Percentiles rank a stretch among this genome's conserved stretches.
These are phyloP conservation scores for Senna siamea DNA, from an alignment of 306 rosid genomes.

Conservation along the genomic window DNA sequence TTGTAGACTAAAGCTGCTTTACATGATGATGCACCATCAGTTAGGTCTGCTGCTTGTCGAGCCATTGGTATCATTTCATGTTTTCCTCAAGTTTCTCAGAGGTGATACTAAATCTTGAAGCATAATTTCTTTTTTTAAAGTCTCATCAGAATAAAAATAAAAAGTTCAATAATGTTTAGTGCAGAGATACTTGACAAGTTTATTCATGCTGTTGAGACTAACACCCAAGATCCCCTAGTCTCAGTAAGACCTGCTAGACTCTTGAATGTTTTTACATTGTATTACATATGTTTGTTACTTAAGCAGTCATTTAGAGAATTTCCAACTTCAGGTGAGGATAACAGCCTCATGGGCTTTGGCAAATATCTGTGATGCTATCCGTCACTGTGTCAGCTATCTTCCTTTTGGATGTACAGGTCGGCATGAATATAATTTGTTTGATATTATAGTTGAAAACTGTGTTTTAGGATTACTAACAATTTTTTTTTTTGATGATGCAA, in stretches of 20 bases:
- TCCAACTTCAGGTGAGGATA: conserved; percentile 71
- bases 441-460: conserved; percentile 24
- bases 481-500: too few species aligned
- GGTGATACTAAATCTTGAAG: conserved; percentile 58
- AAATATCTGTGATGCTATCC: conserved; percentile 83
- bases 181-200: conserved; percentile 83
- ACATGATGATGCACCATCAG: conserved; percentile 69
- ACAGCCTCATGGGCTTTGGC: conserved; percentile 99
- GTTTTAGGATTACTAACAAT: not conserved
- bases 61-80: conserved; percentile 94
- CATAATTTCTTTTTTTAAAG: not conserved
- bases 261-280: not conserved
- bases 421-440: conserved; percentile 33
- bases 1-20: conserved; percentile 69
- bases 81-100: conserved; percentile 83
- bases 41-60: conserved; percentile 95
- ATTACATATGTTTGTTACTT: conserved; percentile 6
- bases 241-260: conserved; percentile 54
- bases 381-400: conserved; percentile 55
- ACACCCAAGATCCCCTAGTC: conserved; percentile 66
- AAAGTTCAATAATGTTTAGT: conserved; percentile 53
- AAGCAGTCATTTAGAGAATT: conserved; percentile 28
- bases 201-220: conserved; percentile 80
- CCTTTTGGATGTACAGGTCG: conserved; percentile 58
- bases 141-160: conserved; percentile 30